phyloP scores from a whole-genome alignment of 441 rosid genomes.

The Populus hybrid region DNA sequence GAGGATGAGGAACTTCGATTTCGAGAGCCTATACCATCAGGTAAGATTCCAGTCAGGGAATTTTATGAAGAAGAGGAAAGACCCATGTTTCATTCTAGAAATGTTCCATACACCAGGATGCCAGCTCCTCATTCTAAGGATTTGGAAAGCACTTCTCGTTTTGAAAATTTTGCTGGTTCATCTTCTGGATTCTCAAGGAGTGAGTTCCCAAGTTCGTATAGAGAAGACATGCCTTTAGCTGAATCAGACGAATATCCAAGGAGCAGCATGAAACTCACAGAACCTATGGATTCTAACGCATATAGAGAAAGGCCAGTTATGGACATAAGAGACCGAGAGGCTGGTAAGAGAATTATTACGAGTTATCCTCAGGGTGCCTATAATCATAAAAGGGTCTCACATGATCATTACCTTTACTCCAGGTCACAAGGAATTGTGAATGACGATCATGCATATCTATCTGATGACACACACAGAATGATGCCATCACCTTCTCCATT shows the following conservation, averaged over 20 bases:
- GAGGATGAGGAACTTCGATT: slow-evolving; percentile 36
- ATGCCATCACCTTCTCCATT: slow-evolving; percentile 29
- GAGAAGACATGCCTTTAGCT: slow-evolving; percentile 30
- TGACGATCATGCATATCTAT: slow-evolving; percentile 33
- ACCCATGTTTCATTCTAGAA: slow-evolving; percentile 28
- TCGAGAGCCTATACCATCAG: slow-evolving; percentile 32
- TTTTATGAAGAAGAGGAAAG: slow-evolving; percentile 32
- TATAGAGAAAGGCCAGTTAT: slow-evolving; percentile 29
- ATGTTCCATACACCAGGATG: slow-evolving; percentile 25
- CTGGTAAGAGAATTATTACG: slow-evolving; percentile 26
- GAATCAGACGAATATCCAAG: slow-evolving; percentile 36
- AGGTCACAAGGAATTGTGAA: slow-evolving; percentile 27
- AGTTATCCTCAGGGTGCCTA: slow-evolving; percentile 25
- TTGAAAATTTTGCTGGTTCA: slow-evolving; percentile 32
- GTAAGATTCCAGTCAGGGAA: slow-evolving; percentile 25
- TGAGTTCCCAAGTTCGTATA: slow-evolving; percentile 32
- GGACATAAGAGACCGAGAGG: slow-evolving; percentile 32
- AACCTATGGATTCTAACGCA: slow-evolving; percentile 26
- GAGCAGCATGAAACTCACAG: slow-evolving; percentile 31
- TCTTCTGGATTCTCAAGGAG: slow-evolving; percentile 34
- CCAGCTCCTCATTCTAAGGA: slow-evolving; percentile 35
- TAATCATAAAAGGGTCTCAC: slow-evolving; percentile 33
- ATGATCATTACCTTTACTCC: slow-evolving; percentile 33
- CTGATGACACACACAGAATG: slow-evolving; percentile 28
- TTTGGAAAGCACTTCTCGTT: slow-evolving; percentile 25